Base-by-base conservation (phyloP, 1,284 basidiomycete species). In the Takashimella tepidaria region DNA sequence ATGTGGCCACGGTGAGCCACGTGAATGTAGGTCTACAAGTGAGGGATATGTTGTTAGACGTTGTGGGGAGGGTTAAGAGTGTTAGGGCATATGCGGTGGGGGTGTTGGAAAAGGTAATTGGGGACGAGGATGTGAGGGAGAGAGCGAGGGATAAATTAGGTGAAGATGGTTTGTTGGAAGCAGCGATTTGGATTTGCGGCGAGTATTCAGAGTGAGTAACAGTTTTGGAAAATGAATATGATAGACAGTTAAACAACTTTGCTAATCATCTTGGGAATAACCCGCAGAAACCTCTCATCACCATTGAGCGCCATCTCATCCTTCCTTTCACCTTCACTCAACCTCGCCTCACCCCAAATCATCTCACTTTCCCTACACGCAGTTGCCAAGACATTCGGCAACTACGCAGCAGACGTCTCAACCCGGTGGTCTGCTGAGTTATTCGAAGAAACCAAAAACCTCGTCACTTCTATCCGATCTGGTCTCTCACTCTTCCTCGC, bases 151-250 rank as follows among this genome's bases (percentile, higher is more conserved):
- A 83, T 10, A 62, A 60, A 79, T 83, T 41, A 78, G 83, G 69
- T 54, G 90, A 87, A 64, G 81, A 84, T 1, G 89, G 93, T 60
- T 82, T 95, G 6, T 76, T 97, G 1, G 89, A 88, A 79, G 93
- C 92, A 1, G 92, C 91, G 4, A 90, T 91, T 1, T 97, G 89
- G 88, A 88, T 97, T 59, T 91, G 89, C 62, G 93, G 93, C 23
- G 96, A 98, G 74, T 92, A 92, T 70, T 85, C 87, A 79, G 80
- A 83, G 85, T 85, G 55, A 61, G 86, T 80, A 54, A 13, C 13
- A n/a, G n/a, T n/a, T n/a, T n/a, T n/a, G n/a, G n/a, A n/a, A n/a
- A n/a, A n/a, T n/a, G n/a, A n/a, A n/a, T n/a, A n/a, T n/a, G n/a
- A n/a, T n/a, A n/a, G n/a, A n/a, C n/a, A 3, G 46, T 19, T 41